These are phyloP conservation scores for Phaeotremella skinneri DNA, from an alignment of 768 basidiomycete genomes.

Conservation along the genomic window DNA sequence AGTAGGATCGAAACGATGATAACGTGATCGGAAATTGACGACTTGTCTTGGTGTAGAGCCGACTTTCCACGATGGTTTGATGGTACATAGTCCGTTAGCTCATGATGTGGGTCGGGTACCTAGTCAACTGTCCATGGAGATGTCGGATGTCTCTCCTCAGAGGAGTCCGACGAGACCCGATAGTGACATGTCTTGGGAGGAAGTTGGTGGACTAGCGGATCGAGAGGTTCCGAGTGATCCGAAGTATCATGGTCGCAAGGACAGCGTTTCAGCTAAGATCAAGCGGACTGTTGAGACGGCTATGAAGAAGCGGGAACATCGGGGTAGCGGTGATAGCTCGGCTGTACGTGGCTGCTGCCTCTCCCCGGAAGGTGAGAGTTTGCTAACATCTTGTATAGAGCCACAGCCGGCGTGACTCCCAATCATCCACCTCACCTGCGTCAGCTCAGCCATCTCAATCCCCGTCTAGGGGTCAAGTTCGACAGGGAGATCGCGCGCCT, in stretches of 20 bases:
- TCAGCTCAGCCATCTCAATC: slow-evolving; percentile 15
- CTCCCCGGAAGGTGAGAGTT: background rate
- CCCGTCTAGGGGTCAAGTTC: slow-evolving; percentile 1
- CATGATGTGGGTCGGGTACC: background rate
- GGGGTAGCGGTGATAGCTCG: background rate
- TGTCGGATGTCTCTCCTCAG: slow-evolving; percentile 19
- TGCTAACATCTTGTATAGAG: slow-evolving; percentile 6
- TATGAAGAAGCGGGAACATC: slow-evolving; percentile 37
- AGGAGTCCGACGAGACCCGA: slow-evolving; percentile 17
- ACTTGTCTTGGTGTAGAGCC: slow-evolving; percentile 14
- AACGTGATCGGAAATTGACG: background rate
- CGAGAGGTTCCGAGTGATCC: slow-evolving; percentile 39
- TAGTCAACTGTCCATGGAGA: slow-evolving; percentile 7
- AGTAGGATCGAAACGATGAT: background rate
- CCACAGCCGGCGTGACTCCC: slow-evolving; percentile 32
- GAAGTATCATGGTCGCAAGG: slow-evolving; percentile 38
- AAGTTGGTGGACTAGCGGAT: slow-evolving; percentile 37
- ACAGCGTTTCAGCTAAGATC: slow-evolving; percentile 42
- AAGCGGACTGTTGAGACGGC: slow-evolving; percentile 31
- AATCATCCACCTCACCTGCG: slow-evolving; percentile 30
- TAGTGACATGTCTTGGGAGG: slow-evolving; percentile 48
- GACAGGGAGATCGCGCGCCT: slow-evolving; percentile 58
- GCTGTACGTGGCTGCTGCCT: background rate
- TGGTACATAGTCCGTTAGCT: slow-evolving; percentile 7
- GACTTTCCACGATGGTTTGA: slow-evolving; percentile 20